These are phyloP conservation scores for Drosera capensis DNA, from an alignment of 148 eudicot species.

Conservation along the genomic window DNA sequence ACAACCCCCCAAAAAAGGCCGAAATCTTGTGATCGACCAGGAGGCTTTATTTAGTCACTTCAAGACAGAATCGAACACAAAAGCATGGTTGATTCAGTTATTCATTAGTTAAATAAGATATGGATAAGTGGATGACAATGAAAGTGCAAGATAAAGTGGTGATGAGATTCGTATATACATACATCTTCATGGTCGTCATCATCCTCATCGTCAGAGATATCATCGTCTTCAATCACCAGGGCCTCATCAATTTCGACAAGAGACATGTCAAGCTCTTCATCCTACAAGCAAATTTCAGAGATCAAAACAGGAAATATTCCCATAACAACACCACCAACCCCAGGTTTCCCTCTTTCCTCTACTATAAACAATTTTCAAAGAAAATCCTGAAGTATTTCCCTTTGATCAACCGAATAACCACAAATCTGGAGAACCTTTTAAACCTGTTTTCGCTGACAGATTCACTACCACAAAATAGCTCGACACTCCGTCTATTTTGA, in stretches of 20 bases:
- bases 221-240: conserved; percentile 88
- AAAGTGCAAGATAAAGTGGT: neutral
- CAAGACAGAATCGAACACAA: neutral
- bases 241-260: conserved; percentile 87
- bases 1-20: no score
- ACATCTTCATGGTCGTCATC: conserved; percentile 93
- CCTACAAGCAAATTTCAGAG: conserved; percentile 30
- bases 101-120: neutral
- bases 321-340: neutral
- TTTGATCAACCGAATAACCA: no score
- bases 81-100: neutral
- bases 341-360: no score
- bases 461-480: no score
- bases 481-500: no score
- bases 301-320: neutral
- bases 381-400: no score
- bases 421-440: no score
- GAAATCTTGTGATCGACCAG: no score
- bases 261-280: conserved; percentile 81
- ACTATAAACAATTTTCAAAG: no score
- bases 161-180: conserved; percentile 11
- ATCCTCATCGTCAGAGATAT: conserved; percentile 81
- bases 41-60: conserved; percentile 65
- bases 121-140: neutral
- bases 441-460: no score